phyloP scores from a whole-genome alignment of 768 basidiomycete species.

The Trametes meyenii region DNA sequence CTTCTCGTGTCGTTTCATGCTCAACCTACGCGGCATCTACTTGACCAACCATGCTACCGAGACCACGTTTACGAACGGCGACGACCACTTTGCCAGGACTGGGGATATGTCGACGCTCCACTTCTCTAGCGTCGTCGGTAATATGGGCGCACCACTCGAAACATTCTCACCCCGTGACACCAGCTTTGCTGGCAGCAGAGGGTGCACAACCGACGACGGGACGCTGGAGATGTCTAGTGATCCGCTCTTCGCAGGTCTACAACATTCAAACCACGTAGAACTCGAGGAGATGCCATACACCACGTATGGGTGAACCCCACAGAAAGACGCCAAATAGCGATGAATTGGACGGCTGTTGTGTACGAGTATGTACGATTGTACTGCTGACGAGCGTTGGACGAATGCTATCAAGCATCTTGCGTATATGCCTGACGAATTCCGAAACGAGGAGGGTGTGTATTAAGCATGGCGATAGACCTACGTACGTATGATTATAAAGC shows the following conservation, averaged over 20 bases:
- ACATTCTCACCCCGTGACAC: not conserved
- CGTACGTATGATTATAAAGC: conserved; percentile 13
- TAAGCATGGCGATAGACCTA: conserved; percentile 10
- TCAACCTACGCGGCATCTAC: conserved; percentile 23
- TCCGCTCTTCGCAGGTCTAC: conserved; percentile 8
- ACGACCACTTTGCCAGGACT: not conserved
- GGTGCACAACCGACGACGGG: not conserved
- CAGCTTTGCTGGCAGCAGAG: not conserved
- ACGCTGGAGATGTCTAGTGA: conserved; percentile 7
- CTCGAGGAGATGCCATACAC: not conserved
- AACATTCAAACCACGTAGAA: not conserved
- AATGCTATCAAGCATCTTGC: not conserved
- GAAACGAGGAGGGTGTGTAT: conserved; percentile 19
- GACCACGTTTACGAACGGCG: not conserved
- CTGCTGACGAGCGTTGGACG: no score
- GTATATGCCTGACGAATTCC: not conserved
- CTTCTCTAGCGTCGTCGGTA: conserved; percentile 22
- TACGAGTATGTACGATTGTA: no score
- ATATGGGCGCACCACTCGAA: conserved; percentile 23
- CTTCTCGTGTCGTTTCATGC: conserved; percentile 23
- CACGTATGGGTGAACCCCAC: not conserved
- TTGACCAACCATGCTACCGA: not conserved
- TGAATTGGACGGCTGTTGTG: not conserved
- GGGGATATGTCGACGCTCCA: not conserved
- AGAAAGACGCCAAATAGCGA: not conserved